Conservation (phyloP, 2,329 filamentous ascomycete genomes). For the Neurospora sp. region DNA sequence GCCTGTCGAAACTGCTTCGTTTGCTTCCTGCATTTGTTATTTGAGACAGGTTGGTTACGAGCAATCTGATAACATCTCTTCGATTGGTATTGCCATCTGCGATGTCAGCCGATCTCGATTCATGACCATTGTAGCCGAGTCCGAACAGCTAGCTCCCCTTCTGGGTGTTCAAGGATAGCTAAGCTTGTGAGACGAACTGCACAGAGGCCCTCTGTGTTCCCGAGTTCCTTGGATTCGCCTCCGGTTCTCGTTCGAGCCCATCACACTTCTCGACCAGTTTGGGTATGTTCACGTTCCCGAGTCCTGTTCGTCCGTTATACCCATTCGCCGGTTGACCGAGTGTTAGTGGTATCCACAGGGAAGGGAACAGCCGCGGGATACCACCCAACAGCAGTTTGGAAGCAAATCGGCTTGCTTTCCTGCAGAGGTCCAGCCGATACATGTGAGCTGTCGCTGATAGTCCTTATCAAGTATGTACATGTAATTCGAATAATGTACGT, state of each 20-base stretch:
- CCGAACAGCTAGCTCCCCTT: slow-evolving; percentile 6
- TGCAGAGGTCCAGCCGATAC: background rate
- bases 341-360: slow-evolving; percentile 2
- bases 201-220: slow-evolving; percentile 12
- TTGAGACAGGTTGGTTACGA: background rate
- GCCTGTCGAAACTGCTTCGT: slow-evolving; percentile 8
- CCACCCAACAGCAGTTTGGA: background rate
- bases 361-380: background rate
- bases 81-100: slow-evolving; percentile 5
- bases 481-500: background rate
- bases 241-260: slow-evolving; percentile 8
- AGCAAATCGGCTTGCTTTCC: background rate
- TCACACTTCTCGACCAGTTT: background rate
- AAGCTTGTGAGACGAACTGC: slow-evolving; percentile 18
- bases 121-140: slow-evolving; percentile 1
- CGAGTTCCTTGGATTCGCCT: slow-evolving; percentile 5
- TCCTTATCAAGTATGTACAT: background rate
- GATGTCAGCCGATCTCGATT: slow-evolving; percentile 13
- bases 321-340: background rate
- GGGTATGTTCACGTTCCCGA: slow-evolving; percentile 2
- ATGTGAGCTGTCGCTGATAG: background rate
- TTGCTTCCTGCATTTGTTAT: slow-evolving; percentile 6
- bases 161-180: slow-evolving; percentile 10
- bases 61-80: slow-evolving; percentile 1
- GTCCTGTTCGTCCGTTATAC: slow-evolving; percentile 4